phyloP scores from a whole-genome alignment of 148 eudicot genomes.

The Camellia japonica region DNA sequence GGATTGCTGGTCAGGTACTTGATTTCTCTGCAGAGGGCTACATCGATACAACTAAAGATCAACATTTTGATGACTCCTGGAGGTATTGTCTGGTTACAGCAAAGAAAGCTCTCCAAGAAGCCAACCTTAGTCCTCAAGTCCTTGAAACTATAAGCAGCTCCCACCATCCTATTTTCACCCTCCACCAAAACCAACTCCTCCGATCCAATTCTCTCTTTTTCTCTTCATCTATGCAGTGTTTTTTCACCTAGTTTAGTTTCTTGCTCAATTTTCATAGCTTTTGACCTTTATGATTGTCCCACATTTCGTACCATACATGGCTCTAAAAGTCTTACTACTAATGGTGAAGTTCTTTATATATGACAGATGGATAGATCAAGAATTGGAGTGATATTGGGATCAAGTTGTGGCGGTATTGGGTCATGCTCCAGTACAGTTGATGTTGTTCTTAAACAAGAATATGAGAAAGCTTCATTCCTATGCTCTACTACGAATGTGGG shows the following conservation, averaged over 20 bases:
- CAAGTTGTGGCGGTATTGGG: conserved; percentile 22
- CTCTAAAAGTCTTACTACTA: background rate
- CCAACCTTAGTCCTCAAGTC: conserved; percentile 24
- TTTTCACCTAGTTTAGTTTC: no score
- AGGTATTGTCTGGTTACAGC: conserved; percentile 26
- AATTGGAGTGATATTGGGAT: conserved; percentile 26
- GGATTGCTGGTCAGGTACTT: conserved; percentile 20
- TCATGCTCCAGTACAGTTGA: background rate
- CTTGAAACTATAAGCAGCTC: conserved; percentile 16
- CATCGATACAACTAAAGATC: conserved; percentile 2
- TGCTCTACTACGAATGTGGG: conserved; percentile 14
- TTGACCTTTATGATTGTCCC: no score
- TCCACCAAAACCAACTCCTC: background rate
- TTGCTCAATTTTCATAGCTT: no score
- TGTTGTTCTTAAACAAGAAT: conserved; percentile 6
- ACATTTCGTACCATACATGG: no score
- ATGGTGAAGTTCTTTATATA: background rate
- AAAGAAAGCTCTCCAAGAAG: conserved; percentile 26
- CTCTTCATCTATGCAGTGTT: no score
- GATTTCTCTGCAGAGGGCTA: conserved; percentile 23
- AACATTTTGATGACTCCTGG: conserved; percentile 17
- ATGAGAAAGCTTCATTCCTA: conserved; percentile 5
- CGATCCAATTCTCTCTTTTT: no score
- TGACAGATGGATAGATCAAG: conserved; percentile 23
- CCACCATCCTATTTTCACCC: background rate